Conservation (phyloP, 768 basidiomycete species). For the Boletus rubroflammeus region DNA sequence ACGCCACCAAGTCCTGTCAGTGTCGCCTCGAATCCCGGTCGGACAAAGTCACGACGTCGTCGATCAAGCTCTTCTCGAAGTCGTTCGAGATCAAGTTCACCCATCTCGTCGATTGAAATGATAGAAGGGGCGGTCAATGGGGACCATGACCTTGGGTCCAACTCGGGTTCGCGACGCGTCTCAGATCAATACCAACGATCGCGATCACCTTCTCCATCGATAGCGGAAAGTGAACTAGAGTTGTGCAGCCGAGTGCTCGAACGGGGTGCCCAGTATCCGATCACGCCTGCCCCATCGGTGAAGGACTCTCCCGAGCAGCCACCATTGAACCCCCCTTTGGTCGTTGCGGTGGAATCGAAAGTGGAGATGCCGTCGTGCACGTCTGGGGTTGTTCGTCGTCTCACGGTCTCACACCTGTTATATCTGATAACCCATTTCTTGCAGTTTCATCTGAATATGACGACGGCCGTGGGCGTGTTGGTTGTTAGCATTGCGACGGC, state of each 20-base stretch:
- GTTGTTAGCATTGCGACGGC: constrained; percentile 66
- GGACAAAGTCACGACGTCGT: constrained; percentile 39
- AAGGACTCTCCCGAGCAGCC: constrained; percentile 29
- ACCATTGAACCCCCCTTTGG: constrained; percentile 4
- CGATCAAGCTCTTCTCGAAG: constrained; percentile 41
- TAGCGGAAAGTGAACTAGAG: constrained; percentile 31
- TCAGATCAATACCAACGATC: constrained; percentile 25
- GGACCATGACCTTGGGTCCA: constrained; percentile 16
- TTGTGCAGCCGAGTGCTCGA: constrained; percentile 17
- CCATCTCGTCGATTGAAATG: constrained; percentile 33
- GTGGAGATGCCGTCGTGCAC: constrained; percentile 15
- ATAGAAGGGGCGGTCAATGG: constrained; percentile 28
- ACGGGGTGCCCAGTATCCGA: constrained; percentile 24
- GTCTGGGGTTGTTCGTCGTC: constrained; percentile 29
- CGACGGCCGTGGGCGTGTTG: constrained; percentile 59
- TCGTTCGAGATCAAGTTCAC: constrained; percentile 35
- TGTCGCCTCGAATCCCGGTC: constrained; percentile 57
- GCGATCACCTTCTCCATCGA: constrained; percentile 30
- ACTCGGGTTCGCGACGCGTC: constrained; percentile 21
- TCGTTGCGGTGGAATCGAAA: constrained; percentile 15
- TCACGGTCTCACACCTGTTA: constrained; percentile 11
- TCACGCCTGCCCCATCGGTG: constrained; percentile 30
- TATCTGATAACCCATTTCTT: constrained; percentile 22
- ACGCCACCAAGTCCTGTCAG: constrained; percentile 77
- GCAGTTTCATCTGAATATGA: constrained; percentile 34